These are phyloP conservation scores for Effrenium voratum DNA, from an alignment of 73 alveolate species.

Conservation along the genomic window DNA sequence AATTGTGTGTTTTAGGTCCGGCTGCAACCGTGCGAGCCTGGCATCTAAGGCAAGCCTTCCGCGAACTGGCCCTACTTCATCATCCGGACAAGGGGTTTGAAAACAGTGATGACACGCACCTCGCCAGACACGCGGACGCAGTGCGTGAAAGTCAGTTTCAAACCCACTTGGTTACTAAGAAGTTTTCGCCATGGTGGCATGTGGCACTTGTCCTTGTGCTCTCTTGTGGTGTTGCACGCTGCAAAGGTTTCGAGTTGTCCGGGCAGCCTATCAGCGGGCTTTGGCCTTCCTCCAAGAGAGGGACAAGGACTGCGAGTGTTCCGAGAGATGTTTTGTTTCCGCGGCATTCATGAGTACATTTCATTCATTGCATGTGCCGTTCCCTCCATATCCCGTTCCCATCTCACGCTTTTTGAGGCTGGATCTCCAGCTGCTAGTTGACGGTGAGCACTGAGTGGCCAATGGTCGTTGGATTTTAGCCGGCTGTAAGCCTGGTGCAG, in stretches of 20 bases:
- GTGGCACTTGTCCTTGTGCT: too few relatives aligned
- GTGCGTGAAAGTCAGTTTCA: neutral
- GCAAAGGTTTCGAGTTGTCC: conserved; percentile 61
- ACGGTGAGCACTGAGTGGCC: too few relatives aligned
- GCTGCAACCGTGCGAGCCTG: neutral
- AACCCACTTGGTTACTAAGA: too few relatives aligned
- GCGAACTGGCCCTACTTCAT: conserved; percentile 69
- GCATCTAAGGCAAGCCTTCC: conserved; percentile 55
- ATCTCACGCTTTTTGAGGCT: too few relatives aligned
- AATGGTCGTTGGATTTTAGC: too few relatives aligned
- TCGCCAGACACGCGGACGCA: neutral
- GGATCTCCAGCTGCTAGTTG: too few relatives aligned
- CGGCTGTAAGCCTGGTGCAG: neutral
- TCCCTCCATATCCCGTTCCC: too few relatives aligned
- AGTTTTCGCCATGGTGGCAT: too few relatives aligned
- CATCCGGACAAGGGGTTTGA: conserved; percentile 85
- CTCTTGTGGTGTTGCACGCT: neutral
- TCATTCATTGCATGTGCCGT: too few relatives aligned
- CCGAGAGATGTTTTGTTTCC: too few relatives aligned
- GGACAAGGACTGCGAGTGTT: conserved; percentile 1
- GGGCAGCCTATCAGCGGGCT: conserved; percentile 70
- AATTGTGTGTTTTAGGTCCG: neutral
- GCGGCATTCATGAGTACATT: too few relatives aligned
- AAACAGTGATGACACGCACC: conserved; percentile 59
- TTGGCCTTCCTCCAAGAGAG: conserved; percentile 62